Evolutionary conservation across 2,329 filamentous ascomycete species (phyloP), one percentile per base, ranked within the genome.

Genomic region (Alternaria incomplexa): DNA sequence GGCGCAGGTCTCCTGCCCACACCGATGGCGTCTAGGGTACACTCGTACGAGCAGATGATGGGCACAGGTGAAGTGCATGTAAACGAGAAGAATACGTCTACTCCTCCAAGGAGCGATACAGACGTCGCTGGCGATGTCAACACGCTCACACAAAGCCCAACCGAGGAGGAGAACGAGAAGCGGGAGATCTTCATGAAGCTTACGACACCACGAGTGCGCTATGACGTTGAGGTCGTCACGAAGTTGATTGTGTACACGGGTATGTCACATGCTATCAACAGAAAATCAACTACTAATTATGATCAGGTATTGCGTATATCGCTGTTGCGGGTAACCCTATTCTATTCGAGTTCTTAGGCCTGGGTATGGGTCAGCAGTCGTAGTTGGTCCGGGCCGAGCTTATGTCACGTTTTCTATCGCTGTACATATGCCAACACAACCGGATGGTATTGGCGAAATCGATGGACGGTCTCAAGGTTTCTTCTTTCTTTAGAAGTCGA

Each of bases 221-320:
- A 98, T 76, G 96, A 99, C 81, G 95, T 98, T n/a, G 96, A 99
- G 80, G 95, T 99, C 43, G 91, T 99, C 40, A 98, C 96, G 6
- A 98, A 97, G 82, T 81, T 99, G 64, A 91, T 99, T 72, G 93
- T 99, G 23, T 99, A 99, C 82, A 87, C 91, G 62, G 96, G 95
- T 93, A 82, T 80, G 89, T 62, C n/a, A 12, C 13, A 13, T 11
- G 5, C 12, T 5, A 4, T 23, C 12, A 6, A 23, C 13, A 36
- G 0, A 12, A 36, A n/a, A 5, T 8, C 25, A 3, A 13, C 13
- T 13, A 28, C 58, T 62, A 47, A 55, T 8, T 6, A n/a, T 23
- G 10, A n/a, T 15, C 57, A 93, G 92, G 93, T 48, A 97, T 97
- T 78, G 93, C 86, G 55, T 93, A 90, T 89, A 83, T 96, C 63